These are phyloP conservation scores for Pseudogymnoascus sp. DNA, from an alignment of 2,329 filamentous ascomycete species.

Conservation along the genomic window DNA sequence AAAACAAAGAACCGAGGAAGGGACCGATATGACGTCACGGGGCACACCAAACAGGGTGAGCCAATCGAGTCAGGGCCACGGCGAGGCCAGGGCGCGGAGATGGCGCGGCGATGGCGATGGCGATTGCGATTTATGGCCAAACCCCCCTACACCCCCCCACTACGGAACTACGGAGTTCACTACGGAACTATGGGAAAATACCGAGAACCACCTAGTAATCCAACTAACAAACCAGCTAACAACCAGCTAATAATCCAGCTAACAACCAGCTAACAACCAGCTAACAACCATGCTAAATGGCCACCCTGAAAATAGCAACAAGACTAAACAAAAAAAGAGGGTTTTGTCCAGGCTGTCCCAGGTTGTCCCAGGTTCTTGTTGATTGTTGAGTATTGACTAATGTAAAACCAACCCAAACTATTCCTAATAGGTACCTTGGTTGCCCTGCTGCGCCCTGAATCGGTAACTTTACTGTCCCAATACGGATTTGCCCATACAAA, in stretches of 20 bases:
- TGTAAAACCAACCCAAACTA: background rate
- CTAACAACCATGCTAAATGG: background rate
- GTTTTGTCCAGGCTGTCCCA: background rate
- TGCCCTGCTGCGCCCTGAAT: background rate
- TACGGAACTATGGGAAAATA: background rate
- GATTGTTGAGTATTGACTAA: background rate
- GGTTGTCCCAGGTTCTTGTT: background rate
- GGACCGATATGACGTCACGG: background rate
- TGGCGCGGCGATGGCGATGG: background rate
- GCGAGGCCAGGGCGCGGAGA: background rate
- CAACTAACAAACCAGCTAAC: background rate
- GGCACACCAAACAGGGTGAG: background rate
- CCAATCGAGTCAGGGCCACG: background rate
- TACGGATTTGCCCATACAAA: background rate
- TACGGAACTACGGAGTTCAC: too few species aligned
- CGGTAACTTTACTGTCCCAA: background rate
- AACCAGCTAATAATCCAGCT: background rate
- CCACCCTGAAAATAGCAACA: constrained; percentile 4
- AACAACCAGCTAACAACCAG: background rate
- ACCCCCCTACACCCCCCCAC: background rate
- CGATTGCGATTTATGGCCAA: background rate
- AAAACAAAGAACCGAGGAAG: background rate
- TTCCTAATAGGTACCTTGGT: constrained; percentile 2
- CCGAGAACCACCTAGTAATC: background rate
- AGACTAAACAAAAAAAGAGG: background rate